Conservation (phyloP, 169 alveolate species). For the Blepharisma undulans region DNA sequence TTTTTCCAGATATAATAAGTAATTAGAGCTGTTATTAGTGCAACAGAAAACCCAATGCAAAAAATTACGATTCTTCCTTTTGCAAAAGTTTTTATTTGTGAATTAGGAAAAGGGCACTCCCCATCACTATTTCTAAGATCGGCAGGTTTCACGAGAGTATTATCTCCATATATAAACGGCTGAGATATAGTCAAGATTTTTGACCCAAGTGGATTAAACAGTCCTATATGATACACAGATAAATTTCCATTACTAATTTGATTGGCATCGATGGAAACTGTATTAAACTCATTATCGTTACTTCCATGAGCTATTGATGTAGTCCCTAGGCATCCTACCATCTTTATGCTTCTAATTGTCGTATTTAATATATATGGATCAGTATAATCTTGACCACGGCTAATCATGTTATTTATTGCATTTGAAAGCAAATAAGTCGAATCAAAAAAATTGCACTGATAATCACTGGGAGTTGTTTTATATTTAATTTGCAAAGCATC, state of each 20-base stretch:
- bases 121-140: neutral
- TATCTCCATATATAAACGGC: neutral
- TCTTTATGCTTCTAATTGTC: neutral
- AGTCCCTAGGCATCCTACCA: constrained; percentile 13
- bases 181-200: neutral
- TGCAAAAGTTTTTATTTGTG: neutral
- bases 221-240: neutral
- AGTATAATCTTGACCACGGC: neutral
- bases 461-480: neutral
- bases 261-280: neutral
- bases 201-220: neutral
- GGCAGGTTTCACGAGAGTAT: neutral
- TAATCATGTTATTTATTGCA: neutral
- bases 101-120: constrained; percentile 28
- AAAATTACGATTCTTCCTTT: neutral
- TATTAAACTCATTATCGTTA: neutral
- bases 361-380: neutral
- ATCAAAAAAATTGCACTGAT: neutral
- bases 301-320: neutral
- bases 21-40: neutral
- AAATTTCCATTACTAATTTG: neutral
- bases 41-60: neutral
- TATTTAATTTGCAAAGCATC: neutral
- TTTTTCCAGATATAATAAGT: neutral
- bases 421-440: neutral